Conservation (phyloP, 2,329 filamentous ascomycete genomes). For the Davidsoniella neocaledoniae region DNA sequence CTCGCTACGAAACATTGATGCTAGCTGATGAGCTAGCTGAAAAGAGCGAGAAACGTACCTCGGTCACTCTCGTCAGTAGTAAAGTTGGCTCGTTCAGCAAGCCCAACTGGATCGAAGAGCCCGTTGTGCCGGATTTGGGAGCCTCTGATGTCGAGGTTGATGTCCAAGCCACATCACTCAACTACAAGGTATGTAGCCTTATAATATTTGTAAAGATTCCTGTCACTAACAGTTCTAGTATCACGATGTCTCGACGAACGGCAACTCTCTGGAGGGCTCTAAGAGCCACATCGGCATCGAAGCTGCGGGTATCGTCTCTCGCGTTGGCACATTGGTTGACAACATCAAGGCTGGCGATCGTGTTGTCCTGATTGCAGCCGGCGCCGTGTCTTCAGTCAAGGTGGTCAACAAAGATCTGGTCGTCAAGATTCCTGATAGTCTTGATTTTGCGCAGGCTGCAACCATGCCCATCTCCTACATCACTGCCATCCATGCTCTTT, state of each 20-base stretch:
- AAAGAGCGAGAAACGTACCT: no score
- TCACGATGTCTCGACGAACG: not conserved
- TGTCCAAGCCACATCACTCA: no score
- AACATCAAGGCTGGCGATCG: constrained; percentile 21
- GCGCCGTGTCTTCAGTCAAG: constrained; percentile 18
- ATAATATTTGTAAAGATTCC: not conserved
- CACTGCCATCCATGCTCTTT: constrained; percentile 19
- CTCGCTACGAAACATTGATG: no score
- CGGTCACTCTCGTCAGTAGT: no score
- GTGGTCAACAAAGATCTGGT: constrained; percentile 16
- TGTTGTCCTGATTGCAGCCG: constrained; percentile 17
- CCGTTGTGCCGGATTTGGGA: no score
- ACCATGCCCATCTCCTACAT: constrained; percentile 23
- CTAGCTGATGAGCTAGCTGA: no score
- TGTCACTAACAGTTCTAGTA: not conserved
- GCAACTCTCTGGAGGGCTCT: not conserved
- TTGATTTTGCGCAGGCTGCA: constrained; percentile 22
- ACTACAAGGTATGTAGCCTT: no score
- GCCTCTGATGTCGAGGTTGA: no score
- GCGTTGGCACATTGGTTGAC: constrained; percentile 17
- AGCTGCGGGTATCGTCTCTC: constrained; percentile 17
- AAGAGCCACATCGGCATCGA: constrained; percentile 17
- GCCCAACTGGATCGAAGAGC: no score
- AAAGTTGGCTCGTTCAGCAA: no score
- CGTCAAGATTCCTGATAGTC: constrained; percentile 20